A percentile compares a stretch with the other conserved stretches of the same genome.
phyloP scores from a whole-genome alignment of 805 yeast species.

The Suhomyces sp. region DNA sequence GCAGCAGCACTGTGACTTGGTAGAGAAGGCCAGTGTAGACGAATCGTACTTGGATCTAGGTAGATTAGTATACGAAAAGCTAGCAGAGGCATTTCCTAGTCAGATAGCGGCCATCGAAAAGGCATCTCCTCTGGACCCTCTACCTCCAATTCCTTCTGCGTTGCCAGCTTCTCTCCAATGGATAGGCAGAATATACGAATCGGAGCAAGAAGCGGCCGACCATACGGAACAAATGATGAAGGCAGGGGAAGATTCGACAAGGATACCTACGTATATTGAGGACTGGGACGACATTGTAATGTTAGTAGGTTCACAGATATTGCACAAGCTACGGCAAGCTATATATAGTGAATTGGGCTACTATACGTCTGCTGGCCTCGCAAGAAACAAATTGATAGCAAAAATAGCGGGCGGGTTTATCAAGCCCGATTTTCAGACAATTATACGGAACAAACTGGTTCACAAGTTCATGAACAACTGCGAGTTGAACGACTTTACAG shows the following conservation, averaged over 20 bases:
- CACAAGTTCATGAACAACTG: conserved; percentile 55
- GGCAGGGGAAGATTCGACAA: not conserved
- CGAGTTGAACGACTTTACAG: conserved; percentile 74
- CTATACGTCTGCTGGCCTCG: conserved; percentile 88
- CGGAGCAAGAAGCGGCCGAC: not conserved
- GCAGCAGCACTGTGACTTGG: conserved; percentile 56
- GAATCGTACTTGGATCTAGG: conserved; percentile 90
- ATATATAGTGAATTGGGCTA: conserved; percentile 62
- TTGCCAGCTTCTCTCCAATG: conserved; percentile 33
- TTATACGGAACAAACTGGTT: conserved; percentile 51
- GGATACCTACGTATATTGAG: not conserved
- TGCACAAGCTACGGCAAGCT: conserved; percentile 49
- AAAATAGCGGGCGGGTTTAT: conserved; percentile 82
- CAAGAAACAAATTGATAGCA: conserved; percentile 71
- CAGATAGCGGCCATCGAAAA: conserved; percentile 9
- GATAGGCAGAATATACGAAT: conserved; percentile 4
- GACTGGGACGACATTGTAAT: conserved; percentile 80
- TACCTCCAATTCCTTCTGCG: conserved; percentile 46
- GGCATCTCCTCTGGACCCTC: conserved; percentile 12
- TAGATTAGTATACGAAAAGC: conserved; percentile 46
- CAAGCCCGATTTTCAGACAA: conserved; percentile 86
- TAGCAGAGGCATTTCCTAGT: conserved; percentile 46
- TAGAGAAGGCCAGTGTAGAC: conserved; percentile 95
- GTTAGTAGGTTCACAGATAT: conserved; percentile 61
- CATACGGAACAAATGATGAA: not conserved